These are phyloP conservation scores for Mucor plumbeus DNA, from an alignment of 371 early-diverging fungal species.

Conservation along the genomic window DNA sequence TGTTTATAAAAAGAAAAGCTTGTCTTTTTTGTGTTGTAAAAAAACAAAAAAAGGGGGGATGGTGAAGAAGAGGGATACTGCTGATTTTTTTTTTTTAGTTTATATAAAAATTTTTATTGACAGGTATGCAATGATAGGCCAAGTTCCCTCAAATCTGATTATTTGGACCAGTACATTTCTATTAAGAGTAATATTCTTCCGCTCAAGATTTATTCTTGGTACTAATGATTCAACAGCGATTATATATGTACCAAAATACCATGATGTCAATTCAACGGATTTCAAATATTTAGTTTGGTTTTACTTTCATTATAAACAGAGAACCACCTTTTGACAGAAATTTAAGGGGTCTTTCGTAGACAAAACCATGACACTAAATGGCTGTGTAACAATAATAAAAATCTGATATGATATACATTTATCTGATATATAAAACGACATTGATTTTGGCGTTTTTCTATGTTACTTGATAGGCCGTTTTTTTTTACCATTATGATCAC, in stretches of 20 bases:
- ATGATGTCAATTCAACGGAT: neutral
- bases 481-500: too few relatives aligned
- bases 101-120: neutral
- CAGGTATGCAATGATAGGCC: conserved; percentile 1
- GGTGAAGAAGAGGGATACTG: neutral
- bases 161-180: too few relatives aligned
- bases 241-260: neutral
- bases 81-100: neutral
- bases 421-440: neutral
- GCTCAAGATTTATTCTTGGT: too few relatives aligned
- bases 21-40: conserved; percentile 1
- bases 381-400: neutral
- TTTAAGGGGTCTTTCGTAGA: neutral
- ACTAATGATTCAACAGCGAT: neutral
- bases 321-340: neutral
- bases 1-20: neutral
- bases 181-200: neutral
- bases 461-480: too few relatives aligned
- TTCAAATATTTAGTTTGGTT: neutral
- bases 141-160: neutral
- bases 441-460: too few relatives aligned
- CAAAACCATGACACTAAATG: neutral
- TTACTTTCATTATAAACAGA: neutral
- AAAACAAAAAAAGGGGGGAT: neutral
- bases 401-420: neutral